These are phyloP conservation scores for Coemansia sp. DNA, from an alignment of 192 early-diverging fungal genomes.

Conservation along the genomic window DNA sequence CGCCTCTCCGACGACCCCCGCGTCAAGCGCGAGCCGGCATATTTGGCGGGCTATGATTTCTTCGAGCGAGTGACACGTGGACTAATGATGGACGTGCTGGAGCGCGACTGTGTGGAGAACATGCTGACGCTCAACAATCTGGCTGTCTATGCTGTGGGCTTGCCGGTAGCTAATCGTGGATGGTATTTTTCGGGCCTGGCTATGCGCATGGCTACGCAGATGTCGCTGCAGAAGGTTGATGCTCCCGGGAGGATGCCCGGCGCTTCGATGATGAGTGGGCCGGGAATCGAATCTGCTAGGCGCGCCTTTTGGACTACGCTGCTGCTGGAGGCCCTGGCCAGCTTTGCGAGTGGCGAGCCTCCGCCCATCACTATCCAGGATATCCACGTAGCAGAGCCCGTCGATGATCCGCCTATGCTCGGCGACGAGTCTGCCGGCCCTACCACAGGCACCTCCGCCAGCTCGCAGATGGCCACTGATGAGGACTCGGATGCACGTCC, in stretches of 20 bases:
- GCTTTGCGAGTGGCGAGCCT: slow-evolving; percentile 56
- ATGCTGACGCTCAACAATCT: slow-evolving; percentile 57
- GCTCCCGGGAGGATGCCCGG: slow-evolving; percentile 53
- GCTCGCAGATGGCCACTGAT: neutral
- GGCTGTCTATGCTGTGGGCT: slow-evolving; percentile 50
- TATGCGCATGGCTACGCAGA: slow-evolving; percentile 57
- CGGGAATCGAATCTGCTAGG: slow-evolving; percentile 50
- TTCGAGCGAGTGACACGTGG: slow-evolving; percentile 48
- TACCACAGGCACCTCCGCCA: neutral
- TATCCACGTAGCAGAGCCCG: slow-evolving; percentile 54
- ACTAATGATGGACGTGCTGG: slow-evolving; percentile 52
- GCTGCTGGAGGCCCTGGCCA: slow-evolving; percentile 53
- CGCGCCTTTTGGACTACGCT: slow-evolving; percentile 57
- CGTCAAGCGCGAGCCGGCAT: slow-evolving; percentile 44
- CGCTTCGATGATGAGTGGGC: slow-evolving; percentile 54
- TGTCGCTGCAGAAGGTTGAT: slow-evolving; percentile 56
- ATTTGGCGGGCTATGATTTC: slow-evolving; percentile 50
- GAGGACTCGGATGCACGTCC: neutral
- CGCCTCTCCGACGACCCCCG: slow-evolving; percentile 52
- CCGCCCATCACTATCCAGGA: slow-evolving; percentile 54
- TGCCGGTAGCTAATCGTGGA: slow-evolving; percentile 54
- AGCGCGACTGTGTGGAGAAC: slow-evolving; percentile 52
- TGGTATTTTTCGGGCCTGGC: slow-evolving; percentile 57
- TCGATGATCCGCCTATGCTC: slow-evolving; percentile 34
- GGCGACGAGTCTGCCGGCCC: slow-evolving; percentile 12